phyloP scores from a whole-genome alignment of 2,329 filamentous ascomycete species.

The Ceratocystis harringtonii region DNA sequence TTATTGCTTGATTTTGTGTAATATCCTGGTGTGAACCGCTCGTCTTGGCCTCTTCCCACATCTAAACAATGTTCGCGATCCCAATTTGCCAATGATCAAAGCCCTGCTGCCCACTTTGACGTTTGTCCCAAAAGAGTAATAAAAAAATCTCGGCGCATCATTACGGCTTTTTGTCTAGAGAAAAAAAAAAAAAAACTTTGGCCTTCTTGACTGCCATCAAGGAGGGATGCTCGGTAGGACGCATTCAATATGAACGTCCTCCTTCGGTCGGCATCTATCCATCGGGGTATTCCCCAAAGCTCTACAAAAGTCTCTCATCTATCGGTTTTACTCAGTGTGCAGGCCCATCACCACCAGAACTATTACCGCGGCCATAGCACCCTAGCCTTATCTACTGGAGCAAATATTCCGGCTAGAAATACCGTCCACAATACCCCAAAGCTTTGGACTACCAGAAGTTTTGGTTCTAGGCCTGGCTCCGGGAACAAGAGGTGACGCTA shows the following conservation, averaged over 20 bases:
- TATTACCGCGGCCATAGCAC: neutral
- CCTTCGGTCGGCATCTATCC: slow-evolving; percentile 8
- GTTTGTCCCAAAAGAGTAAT: neutral
- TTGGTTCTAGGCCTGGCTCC: neutral
- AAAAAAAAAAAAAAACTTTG: neutral
- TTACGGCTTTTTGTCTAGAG: neutral
- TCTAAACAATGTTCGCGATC: neutral
- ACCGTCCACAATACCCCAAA: neutral
- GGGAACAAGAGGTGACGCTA: neutral
- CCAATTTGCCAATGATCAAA: neutral
- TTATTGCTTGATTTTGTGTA: neutral
- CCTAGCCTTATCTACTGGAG: neutral
- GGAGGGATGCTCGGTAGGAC: slow-evolving; percentile 1
- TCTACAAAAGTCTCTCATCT: neutral
- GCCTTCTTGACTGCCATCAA: neutral
- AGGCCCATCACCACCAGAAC: neutral
- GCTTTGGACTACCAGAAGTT: neutral
- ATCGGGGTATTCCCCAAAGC: slow-evolving; percentile 2
- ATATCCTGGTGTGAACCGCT: too few relatives aligned
- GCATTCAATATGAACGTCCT: slow-evolving; percentile 13
- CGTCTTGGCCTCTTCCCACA: neutral
- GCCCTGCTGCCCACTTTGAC: neutral
- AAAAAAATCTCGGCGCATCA: neutral
- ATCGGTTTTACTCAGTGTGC: neutral
- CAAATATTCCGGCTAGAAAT: neutral